phyloP scores from a whole-genome alignment of 1,284 basidiomycete genomes.

The Fomes fomentarius region DNA sequence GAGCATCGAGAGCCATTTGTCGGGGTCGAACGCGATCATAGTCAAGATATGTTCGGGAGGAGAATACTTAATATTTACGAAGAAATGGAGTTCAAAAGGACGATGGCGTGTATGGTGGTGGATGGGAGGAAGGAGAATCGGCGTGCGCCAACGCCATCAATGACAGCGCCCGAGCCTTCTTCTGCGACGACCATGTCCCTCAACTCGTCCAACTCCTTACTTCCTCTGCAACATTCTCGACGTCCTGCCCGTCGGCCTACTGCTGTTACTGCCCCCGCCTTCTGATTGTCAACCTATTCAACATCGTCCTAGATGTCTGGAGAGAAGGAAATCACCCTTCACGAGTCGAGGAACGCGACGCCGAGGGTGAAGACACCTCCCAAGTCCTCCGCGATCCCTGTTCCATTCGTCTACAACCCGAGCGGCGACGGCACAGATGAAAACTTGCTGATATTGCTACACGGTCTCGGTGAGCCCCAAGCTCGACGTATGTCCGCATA shows the following conservation, averaged over 20 bases:
- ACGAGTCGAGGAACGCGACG: constrained; percentile 13
- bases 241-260: background rate
- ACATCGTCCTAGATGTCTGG: constrained; percentile 19
- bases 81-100: background rate
- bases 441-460: constrained; percentile 85
- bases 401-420: constrained; percentile 64
- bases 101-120: background rate
- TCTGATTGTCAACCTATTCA: background rate
- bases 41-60: background rate
- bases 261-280: too few species aligned
- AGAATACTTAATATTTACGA: too few species aligned
- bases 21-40: constrained; percentile 55
- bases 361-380: constrained; percentile 59
- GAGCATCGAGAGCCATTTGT: constrained; percentile 80
- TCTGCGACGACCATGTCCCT: background rate
- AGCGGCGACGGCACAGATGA: constrained; percentile 85
- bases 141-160: background rate
- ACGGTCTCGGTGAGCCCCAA: constrained; percentile 76
- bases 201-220: constrained; percentile 3
- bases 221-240: constrained; percentile 5
- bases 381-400: constrained; percentile 45
- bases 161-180: background rate
- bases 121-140: background rate
- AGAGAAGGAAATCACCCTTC: constrained; percentile 16
- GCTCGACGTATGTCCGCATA: background rate